Evolutionary conservation across 1,284 basidiomycete genomes (phyloP).

Genomic region (Malassezia sympodialis): DNA sequence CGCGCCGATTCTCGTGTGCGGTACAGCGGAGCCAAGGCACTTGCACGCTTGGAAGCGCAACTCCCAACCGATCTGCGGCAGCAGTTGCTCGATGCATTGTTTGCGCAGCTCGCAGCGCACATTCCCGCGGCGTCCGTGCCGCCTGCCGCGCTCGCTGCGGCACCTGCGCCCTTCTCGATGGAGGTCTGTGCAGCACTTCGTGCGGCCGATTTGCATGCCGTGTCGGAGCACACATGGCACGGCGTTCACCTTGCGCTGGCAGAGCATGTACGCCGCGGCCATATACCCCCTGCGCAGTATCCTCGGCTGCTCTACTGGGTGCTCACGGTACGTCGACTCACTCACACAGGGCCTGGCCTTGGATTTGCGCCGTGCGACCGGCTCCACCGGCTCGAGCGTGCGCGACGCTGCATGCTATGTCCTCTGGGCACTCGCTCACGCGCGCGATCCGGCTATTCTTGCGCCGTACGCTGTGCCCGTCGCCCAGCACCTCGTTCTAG

Average conservation of each 20-base stretch:
- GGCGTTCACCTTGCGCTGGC: conserved; percentile 85
- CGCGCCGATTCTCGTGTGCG: conserved; percentile 90
- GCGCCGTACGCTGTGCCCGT: conserved; percentile 55
- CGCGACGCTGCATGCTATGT: conserved; percentile 91
- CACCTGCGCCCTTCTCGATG: neutral
- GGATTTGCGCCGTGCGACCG: conserved; percentile 78
- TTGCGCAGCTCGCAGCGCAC: conserved; percentile 57
- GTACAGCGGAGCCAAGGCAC: conserved; percentile 85
- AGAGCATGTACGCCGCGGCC: conserved; percentile 73
- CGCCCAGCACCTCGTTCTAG: conserved; percentile 63
- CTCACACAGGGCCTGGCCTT: conserved; percentile 68
- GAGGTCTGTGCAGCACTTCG: neutral
- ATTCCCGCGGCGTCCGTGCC: conserved; percentile 59
- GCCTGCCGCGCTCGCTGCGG: conserved; percentile 51
- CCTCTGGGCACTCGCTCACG: conserved; percentile 79
- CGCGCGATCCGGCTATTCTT: conserved; percentile 54
- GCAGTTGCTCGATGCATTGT: conserved; percentile 70
- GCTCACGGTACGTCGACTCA: conserved; percentile 9
- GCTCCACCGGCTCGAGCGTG: conserved; percentile 85
- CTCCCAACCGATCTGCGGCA: conserved; percentile 64
- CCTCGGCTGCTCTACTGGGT: conserved; percentile 32
- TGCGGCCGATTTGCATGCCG: conserved; percentile 52
- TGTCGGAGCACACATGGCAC: conserved; percentile 76
- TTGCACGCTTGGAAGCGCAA: conserved; percentile 72
- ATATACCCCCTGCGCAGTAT: conserved; percentile 46